A percentile compares a stretch with the other conserved stretches of the same genome.
phyloP scores from a whole-genome alignment of 2,329 filamentous ascomycete species.

The Botryosphaeria dothidea region DNA sequence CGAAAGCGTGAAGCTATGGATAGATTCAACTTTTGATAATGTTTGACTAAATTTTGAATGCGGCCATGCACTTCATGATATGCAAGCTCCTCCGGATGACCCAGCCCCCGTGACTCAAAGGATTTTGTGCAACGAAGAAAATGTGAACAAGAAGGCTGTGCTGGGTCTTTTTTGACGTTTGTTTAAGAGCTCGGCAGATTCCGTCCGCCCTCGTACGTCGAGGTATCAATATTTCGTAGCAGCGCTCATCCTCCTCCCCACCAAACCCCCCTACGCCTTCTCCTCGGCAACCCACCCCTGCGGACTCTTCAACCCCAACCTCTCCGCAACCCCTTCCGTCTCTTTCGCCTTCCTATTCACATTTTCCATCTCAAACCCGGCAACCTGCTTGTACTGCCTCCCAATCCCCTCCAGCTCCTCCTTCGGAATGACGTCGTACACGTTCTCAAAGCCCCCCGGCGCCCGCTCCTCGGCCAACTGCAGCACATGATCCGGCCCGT shows the following conservation, averaged over 20 bases:
- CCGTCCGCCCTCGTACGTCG: no score
- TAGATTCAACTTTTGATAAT: no score
- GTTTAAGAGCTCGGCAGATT: no score
- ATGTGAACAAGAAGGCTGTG: no score
- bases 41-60: no score
- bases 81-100: no score
- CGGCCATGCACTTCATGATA: no score
- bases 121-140: no score
- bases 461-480: constrained; percentile 48
- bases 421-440: constrained; percentile 44
- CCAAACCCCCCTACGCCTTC: neutral
- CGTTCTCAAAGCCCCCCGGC: constrained; percentile 36
- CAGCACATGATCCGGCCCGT: constrained; percentile 49
- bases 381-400: constrained; percentile 38
- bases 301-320: constrained; percentile 25
- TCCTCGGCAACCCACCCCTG: constrained; percentile 21
- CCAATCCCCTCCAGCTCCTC: constrained; percentile 44
- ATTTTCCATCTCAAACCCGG: constrained; percentile 48
- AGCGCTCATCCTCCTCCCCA: neutral
- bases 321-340: constrained; percentile 33
- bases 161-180: no score
- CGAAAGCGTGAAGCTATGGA: neutral
- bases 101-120: no score
- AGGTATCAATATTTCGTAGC: no score
- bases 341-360: constrained; percentile 44